These are phyloP conservation scores for Scutellaria galericulata DNA, from an alignment of 257 asterid species.

Conservation along the genomic window DNA sequence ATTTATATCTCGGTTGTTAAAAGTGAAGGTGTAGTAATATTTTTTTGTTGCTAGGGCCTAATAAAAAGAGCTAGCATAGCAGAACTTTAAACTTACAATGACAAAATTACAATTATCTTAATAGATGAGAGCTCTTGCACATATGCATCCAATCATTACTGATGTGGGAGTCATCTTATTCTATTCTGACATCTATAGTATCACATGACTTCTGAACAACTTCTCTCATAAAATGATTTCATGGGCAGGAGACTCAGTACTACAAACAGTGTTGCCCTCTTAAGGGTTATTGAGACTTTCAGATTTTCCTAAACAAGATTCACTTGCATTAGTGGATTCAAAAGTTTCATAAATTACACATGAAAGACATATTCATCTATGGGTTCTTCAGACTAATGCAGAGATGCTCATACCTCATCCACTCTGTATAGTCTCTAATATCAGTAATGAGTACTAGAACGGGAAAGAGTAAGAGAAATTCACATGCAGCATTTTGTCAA, in stretches of 20 bases:
- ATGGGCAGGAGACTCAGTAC: background rate
- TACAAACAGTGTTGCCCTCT: background rate
- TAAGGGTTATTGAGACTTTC: background rate
- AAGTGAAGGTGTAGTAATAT: slow-evolving; percentile 7
- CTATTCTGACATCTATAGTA: slow-evolving; percentile 1
- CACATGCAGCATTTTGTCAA: background rate
- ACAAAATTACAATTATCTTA: slow-evolving; percentile 15
- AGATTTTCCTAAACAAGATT: background rate
- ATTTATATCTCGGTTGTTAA: slow-evolving; percentile 7
- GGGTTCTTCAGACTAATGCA: slow-evolving; percentile 24
- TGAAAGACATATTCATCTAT: slow-evolving; percentile 11
- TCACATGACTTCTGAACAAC: slow-evolving; percentile 5
- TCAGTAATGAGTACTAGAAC: background rate
- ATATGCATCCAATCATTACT: background rate
- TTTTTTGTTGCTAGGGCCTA: slow-evolving; percentile 2
- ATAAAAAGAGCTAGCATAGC: slow-evolving; percentile 14
- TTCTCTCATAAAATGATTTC: background rate
- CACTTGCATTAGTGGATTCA: slow-evolving; percentile 16
- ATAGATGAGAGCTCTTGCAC: slow-evolving; percentile 23
- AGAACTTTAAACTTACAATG: slow-evolving; percentile 16
- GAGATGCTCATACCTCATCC: slow-evolving; percentile 14
- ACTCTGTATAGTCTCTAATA: background rate
- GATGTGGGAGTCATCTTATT: background rate
- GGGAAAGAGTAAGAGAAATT: background rate
- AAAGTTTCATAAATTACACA: background rate